These are phyloP conservation scores for Collybiopsis confluens DNA, from an alignment of 768 basidiomycete genomes.

Conservation along the genomic window DNA sequence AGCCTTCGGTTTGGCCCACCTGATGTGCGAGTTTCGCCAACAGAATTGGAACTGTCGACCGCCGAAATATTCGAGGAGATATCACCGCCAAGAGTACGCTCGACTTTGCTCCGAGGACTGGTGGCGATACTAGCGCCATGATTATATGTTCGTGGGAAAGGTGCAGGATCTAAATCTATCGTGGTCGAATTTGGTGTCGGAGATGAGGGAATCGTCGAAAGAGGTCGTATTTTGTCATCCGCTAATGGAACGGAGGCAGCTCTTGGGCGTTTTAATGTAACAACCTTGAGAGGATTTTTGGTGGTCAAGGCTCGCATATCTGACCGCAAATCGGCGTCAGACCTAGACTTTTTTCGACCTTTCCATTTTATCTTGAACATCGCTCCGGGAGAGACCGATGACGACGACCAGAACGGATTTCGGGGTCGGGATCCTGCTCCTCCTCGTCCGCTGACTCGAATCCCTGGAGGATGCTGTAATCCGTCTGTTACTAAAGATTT, in stretches of 20 bases:
- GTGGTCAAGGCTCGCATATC: too few species aligned
- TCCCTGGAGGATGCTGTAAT: background rate
- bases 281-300: background rate
- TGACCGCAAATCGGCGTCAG: background rate
- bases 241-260: too few species aligned
- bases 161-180: background rate
- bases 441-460: slow-evolving; percentile 4
- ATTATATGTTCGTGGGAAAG: background rate
- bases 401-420: background rate
- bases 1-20: background rate
- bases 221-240: background rate
- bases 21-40: background rate
- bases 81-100: background rate
- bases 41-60: background rate
- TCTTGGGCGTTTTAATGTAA: background rate
- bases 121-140: background rate
- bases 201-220: background rate
- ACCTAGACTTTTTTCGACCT: background rate
- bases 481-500: background rate
- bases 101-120: background rate
- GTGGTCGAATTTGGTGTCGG: background rate
- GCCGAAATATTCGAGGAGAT: background rate
- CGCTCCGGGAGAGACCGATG: background rate
- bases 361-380: slow-evolving; percentile 5
- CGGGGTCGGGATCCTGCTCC: slow-evolving; percentile 3